Evolutionary conservation across 2,329 filamentous ascomycete genomes (phyloP).

Genomic region (Pleochaeta shiraiana): DNA sequence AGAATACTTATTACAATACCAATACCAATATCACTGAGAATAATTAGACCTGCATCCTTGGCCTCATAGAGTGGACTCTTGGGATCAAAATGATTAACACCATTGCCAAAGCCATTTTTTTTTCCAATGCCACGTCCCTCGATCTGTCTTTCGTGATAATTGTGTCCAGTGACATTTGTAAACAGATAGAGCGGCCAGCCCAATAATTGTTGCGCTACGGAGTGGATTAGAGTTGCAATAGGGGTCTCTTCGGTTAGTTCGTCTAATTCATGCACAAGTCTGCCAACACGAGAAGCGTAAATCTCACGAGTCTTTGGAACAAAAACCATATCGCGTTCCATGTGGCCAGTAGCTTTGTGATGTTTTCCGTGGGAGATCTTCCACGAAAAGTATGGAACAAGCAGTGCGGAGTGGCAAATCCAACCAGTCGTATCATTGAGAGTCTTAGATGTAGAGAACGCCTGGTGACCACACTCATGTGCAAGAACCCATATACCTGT

Average conservation of each 20-base stretch:
- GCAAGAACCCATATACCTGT: slow-evolving; percentile 94
- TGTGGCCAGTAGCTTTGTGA: slow-evolving; percentile 95
- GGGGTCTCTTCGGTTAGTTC: slow-evolving; percentile 94
- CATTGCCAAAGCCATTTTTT: slow-evolving; percentile 54
- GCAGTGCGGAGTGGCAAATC: slow-evolving; percentile 67
- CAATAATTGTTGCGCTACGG: slow-evolving; percentile 67
- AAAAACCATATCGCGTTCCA: slow-evolving; percentile 98
- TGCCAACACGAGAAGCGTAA: slow-evolving; percentile 55
- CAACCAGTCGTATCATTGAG: slow-evolving; percentile 87
- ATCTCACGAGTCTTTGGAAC: slow-evolving; percentile 77
- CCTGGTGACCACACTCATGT: slow-evolving; percentile 94
- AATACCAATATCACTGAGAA: slow-evolving; percentile 69
- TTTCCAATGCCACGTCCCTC: slow-evolving; percentile 92
- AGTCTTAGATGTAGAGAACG: slow-evolving; percentile 80
- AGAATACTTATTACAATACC: slow-evolving; percentile 33
- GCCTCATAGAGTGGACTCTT: slow-evolving; percentile 76
- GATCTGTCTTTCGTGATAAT: slow-evolving; percentile 73
- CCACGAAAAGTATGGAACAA: slow-evolving; percentile 98
- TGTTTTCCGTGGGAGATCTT: slow-evolving; percentile 99
- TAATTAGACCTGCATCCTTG: slow-evolving; percentile 71
- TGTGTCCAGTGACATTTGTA: slow-evolving; percentile 88
- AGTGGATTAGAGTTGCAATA: slow-evolving; percentile 49
- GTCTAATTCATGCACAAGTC: slow-evolving; percentile 54
- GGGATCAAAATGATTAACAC: slow-evolving; percentile 92
- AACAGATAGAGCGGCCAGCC: slow-evolving; percentile 89